Conservation (phyloP, 2,329 filamentous ascomycete genomes). For the Aureobasidium uvarum region DNA sequence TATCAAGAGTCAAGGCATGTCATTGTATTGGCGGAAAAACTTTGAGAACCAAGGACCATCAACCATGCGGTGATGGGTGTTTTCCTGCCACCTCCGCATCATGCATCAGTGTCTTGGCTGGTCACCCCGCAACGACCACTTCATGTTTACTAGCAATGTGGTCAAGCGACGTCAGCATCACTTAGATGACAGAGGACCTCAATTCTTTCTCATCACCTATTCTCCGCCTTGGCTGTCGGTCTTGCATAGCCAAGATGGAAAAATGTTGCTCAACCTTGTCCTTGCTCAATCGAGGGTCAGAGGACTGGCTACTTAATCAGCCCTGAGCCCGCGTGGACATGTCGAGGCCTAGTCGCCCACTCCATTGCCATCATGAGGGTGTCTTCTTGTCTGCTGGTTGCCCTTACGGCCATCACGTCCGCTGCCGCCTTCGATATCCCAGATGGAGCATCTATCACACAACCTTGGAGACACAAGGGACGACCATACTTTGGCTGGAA, state of each 20-base stretch:
- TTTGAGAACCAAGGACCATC: neutral
- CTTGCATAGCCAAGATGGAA: conserved; percentile 25
- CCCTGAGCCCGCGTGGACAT: too few relatives aligned
- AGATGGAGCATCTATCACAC: neutral
- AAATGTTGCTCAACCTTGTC: neutral
- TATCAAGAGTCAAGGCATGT: neutral
- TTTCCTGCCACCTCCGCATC: conserved; percentile 7
- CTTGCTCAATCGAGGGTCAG: neutral
- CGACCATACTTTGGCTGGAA: conserved; percentile 14
- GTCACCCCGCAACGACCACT: conserved; percentile 10
- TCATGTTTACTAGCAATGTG: conserved; percentile 5
- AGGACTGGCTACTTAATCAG: neutral
- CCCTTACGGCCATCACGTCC: neutral
- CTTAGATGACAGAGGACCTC: neutral
- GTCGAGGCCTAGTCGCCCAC: neutral
- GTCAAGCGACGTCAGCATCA: conserved; percentile 11
- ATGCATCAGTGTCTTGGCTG: conserved; percentile 13
- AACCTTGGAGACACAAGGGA: neutral
- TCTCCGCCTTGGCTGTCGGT: conserved; percentile 17
- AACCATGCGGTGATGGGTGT: neutral
- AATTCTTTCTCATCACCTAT: neutral
- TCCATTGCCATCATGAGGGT: neutral
- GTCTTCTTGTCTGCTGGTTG: neutral
- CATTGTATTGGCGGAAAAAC: conserved; percentile 21
- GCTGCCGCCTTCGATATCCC: conserved; percentile 1